Evolutionary conservation across 441 rosid genomes (phyloP).

Genomic region (Gossypium armourianum): DNA sequence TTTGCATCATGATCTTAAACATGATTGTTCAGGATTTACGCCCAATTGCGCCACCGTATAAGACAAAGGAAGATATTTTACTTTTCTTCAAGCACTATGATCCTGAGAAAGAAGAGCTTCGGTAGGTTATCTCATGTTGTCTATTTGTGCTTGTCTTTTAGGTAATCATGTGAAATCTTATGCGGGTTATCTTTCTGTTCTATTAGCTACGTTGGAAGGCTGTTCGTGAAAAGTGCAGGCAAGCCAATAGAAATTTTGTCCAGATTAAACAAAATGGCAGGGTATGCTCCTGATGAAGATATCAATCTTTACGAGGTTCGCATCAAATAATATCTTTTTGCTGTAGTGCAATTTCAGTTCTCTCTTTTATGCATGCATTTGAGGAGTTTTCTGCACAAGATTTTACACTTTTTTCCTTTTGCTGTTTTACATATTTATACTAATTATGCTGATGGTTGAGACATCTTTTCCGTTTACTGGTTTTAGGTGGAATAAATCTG

Average conservation of each 20-base stretch:
- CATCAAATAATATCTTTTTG: neutral
- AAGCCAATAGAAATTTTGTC: slow-evolving; percentile 33
- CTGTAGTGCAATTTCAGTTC: neutral
- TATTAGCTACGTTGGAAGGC: slow-evolving; percentile 38
- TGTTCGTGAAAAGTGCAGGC: slow-evolving; percentile 30
- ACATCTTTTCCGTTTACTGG: neutral
- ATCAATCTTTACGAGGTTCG: slow-evolving; percentile 44
- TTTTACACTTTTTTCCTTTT: neutral
- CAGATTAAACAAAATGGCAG: slow-evolving; percentile 45
- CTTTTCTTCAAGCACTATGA: slow-evolving; percentile 47
- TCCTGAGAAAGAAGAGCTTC: slow-evolving; percentile 36
- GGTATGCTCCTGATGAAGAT: slow-evolving; percentile 34
- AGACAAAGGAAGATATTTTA: slow-evolving; percentile 38
- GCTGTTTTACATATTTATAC: neutral
- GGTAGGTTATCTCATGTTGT: slow-evolving; percentile 18
- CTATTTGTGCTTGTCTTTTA: neutral
- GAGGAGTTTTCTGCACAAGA: neutral
- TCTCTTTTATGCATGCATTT: neutral
- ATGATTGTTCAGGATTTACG: slow-evolving; percentile 28
- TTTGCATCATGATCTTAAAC: slow-evolving; percentile 9
- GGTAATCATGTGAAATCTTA: slow-evolving; percentile 2
- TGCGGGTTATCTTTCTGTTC: slow-evolving; percentile 8
- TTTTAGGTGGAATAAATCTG: neutral
- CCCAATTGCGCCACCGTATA: slow-evolving; percentile 31
- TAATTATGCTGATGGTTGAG: slow-evolving; percentile 1